Evolutionary conservation across 768 basidiomycete genomes (phyloP), one percentile per base, ranked within the genome.

Genomic region (Udeniomyces megalosporus): DNA sequence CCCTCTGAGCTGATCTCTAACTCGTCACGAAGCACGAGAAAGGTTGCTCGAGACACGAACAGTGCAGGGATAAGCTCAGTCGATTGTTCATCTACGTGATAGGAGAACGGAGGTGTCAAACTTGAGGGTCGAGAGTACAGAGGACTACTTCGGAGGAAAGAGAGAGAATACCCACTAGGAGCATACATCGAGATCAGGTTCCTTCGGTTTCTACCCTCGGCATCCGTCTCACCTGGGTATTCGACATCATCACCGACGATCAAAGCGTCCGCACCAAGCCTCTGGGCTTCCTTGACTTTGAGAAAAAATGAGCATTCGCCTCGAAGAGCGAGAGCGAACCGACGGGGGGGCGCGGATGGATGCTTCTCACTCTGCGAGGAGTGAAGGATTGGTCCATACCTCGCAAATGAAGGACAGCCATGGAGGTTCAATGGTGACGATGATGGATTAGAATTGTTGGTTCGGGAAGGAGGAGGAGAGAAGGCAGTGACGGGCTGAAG

Each of bases 141-240:
- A 57, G 20, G 2, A 29, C n/a, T 11, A 14, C 29, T 31, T 20
- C 8, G 4, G 2, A 31, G 14, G 24, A 38, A 42, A 11, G 24
- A 44, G 8, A 32, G n/a, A 3, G 32, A 7, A 70, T 63, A 70
- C 79, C 58, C 53, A 86, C 91, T 85, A 28, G 86, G 86, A 72
- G 85, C 87, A 75, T 86, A 95, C 88, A 95, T 92, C 68, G 86
- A 89, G 57, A 91, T 79, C 65, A 95, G 77, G 29, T 81, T 78
- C 70, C 90, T 84, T 38, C 89, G 68, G 60, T 59, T 65, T 17
- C 69, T 58, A 1, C 71, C 71, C 29, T 69, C 71, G 34, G 66
- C 68, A 7, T 71, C 71, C 7, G 56, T 67, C 66, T 75, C 74
- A 17, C 79, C 61, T 78, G 69, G 28, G 22, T 34, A 29, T 22